A percentile compares a stretch with the other conserved stretches of the same genome.
These are phyloP conservation scores for Monosporascus sp. DNA, from an alignment of 2,329 filamentous ascomycete genomes.

Conservation along the genomic window DNA sequence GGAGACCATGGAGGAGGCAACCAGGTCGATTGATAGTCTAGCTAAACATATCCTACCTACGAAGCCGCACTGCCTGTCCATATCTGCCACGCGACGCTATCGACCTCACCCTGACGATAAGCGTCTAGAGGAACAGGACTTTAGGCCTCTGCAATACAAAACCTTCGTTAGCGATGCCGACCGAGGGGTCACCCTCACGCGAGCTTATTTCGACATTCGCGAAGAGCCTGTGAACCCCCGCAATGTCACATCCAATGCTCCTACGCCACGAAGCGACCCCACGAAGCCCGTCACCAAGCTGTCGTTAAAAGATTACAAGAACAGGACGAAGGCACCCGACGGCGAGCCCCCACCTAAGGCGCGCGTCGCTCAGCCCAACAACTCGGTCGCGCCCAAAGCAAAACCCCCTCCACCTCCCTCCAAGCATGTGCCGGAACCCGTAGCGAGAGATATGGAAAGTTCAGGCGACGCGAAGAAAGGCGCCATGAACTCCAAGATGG, in stretches of 20 bases:
- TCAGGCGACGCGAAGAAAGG: slow-evolving; percentile 17
- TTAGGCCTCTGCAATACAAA: slow-evolving; percentile 48
- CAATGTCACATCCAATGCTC: slow-evolving; percentile 19
- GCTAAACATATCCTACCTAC: slow-evolving; percentile 47
- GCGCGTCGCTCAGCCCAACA: slow-evolving; percentile 12
- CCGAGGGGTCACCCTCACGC: slow-evolving; percentile 51
- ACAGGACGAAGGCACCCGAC: slow-evolving; percentile 38
- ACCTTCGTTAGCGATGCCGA: slow-evolving; percentile 53
- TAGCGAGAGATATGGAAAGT: slow-evolving; percentile 19
- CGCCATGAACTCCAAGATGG: slow-evolving; percentile 16
- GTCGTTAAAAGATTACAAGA: slow-evolving; percentile 55
- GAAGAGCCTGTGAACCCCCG: slow-evolving; percentile 37
- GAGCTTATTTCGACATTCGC: slow-evolving; percentile 52
- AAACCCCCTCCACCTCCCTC: slow-evolving; percentile 21
- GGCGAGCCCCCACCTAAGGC: slow-evolving; percentile 20
- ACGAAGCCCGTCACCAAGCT: slow-evolving; percentile 47
- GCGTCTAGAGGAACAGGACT: slow-evolving; percentile 43
- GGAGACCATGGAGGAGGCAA: slow-evolving; percentile 50
- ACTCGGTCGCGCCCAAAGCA: slow-evolving; percentile 17
- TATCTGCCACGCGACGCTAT: slow-evolving; percentile 43
- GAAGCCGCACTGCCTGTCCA: slow-evolving; percentile 48
- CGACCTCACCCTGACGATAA: slow-evolving; percentile 34
- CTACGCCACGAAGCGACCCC: slow-evolving; percentile 18
- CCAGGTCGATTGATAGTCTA: slow-evolving; percentile 49
- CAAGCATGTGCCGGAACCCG: slow-evolving; percentile 16